Evolutionary conservation across 768 basidiomycete genomes (phyloP).

Genomic region (Collybia sordida): DNA sequence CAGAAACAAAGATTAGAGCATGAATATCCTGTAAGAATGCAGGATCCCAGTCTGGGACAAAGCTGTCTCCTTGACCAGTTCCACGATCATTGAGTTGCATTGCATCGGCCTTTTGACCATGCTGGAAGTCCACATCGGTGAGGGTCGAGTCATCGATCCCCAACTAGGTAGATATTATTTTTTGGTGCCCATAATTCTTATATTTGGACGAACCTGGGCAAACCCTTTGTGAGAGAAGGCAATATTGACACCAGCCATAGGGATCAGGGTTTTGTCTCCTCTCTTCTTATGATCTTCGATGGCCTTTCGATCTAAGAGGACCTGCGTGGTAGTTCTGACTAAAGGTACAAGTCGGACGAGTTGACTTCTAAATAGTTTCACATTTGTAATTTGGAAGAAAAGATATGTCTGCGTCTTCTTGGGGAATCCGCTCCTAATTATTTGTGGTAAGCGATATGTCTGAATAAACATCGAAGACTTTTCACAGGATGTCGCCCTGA

Average conservation of each 20-base stretch:
- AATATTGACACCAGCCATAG: slow-evolving; percentile 48
- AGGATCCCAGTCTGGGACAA: slow-evolving; percentile 46
- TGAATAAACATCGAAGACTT: background rate
- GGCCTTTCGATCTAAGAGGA: slow-evolving; percentile 37
- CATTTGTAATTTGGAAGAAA: slow-evolving; percentile 53
- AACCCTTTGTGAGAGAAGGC: slow-evolving; percentile 54
- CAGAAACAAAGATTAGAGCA: slow-evolving; percentile 50
- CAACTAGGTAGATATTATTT: slow-evolving; percentile 27
- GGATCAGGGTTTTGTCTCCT: slow-evolving; percentile 31
- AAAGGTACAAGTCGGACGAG: slow-evolving; percentile 39
- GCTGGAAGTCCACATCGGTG: slow-evolving; percentile 32
- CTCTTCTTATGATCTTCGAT: slow-evolving; percentile 40
- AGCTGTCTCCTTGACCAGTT: too few species aligned
- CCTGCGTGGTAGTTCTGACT: slow-evolving; percentile 46
- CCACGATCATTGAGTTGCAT: slow-evolving; percentile 29
- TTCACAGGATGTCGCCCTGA: slow-evolving; percentile 49
- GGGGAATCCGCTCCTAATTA: slow-evolving; percentile 46
- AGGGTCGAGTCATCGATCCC: slow-evolving; percentile 41
- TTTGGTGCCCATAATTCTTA: too few species aligned
- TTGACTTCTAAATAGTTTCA: slow-evolving; percentile 39
- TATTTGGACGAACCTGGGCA: slow-evolving; percentile 27
- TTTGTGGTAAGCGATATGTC: background rate
- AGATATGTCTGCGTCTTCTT: slow-evolving; percentile 53
- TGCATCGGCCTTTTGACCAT: slow-evolving; percentile 42
- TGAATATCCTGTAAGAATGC: slow-evolving; percentile 46